Base-by-base conservation (phyloP, 495 filamentous ascomycete species). In the Annulohypoxylon moriforme region DNA sequence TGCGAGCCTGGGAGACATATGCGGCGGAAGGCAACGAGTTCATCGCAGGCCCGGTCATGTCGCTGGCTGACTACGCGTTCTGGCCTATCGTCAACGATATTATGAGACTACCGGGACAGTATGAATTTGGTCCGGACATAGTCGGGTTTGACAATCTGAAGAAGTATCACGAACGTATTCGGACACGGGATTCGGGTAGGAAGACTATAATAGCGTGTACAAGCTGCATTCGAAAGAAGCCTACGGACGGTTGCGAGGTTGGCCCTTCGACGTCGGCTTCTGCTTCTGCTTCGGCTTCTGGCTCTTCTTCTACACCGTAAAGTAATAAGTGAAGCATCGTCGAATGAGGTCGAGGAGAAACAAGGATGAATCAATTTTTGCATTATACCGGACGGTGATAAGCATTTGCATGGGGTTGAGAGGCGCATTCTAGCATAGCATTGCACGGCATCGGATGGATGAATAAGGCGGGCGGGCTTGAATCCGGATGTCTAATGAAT, bases 61-160 rank as follows among this genome's bases (percentile, higher is more conserved):
- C 85, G 1, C 82, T 92, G 14, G 91, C 89, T 9, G 92, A 95
- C 76, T 93, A 88, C 72, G 87, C 88, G 0, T 80, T 93, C 9
- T 94, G 90, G 90, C 92, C 92, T 0, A 84, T 92, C 9, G 78
- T 95, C 42, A 77, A 89, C 55, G 85, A 89, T 29, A 85, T 92
- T 9, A 79, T 87, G 6, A 49, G 56, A 27, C 76, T 20, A 3
- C 78, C 76, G 70, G 65, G 65, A 0, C 60, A 60, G 14, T 27
- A 49, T 22, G 69, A 64, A 6, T 76, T 76, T 29, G 74, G 56
- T 56, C 68, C 44, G 61, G 69, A 73, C 38, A 68, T 69, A 73
- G 68, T 68, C 18, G 71, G 59, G 4, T 84, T 85, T 50, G 78
- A 79, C 20, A 81, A 80, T n/a, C 59, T 91, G n/a, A 67, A 70